These are phyloP conservation scores for Bryoglossum gracile DNA, from an alignment of 495 filamentous ascomycete species.

Conservation along the genomic window DNA sequence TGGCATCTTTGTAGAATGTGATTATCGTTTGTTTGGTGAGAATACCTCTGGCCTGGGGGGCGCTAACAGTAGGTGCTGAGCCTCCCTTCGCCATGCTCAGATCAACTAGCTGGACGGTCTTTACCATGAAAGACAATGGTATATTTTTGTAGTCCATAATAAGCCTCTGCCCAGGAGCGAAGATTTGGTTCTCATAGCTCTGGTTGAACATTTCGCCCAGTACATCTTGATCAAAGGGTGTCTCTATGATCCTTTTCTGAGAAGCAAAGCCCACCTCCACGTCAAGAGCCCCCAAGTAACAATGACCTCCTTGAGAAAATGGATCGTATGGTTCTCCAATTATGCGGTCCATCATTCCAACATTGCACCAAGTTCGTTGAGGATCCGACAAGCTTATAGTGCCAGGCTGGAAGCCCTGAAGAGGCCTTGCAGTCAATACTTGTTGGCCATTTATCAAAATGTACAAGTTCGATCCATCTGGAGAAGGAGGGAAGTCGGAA, in stretches of 20 bases:
- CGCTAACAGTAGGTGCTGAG: slow-evolving; percentile 41
- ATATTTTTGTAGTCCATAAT: slow-evolving; percentile 80
- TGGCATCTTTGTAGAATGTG: slow-evolving; percentile 78
- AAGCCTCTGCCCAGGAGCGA: slow-evolving; percentile 78
- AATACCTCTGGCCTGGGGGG: slow-evolving; percentile 62
- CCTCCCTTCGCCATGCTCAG: slow-evolving; percentile 57
- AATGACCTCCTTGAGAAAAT: slow-evolving; percentile 61
- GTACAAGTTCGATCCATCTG: slow-evolving; percentile 56
- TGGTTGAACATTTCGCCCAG: slow-evolving; percentile 65
- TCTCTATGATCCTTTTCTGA: slow-evolving; percentile 57
- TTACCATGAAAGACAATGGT: slow-evolving; percentile 63
- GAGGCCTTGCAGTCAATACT: slow-evolving; percentile 73
- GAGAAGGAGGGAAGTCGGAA: slow-evolving; percentile 57
- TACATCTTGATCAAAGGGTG: slow-evolving; percentile 75
- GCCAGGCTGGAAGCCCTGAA: slow-evolving; percentile 63
- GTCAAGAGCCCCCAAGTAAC: slow-evolving; percentile 73
- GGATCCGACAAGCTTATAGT: slow-evolving; percentile 77
- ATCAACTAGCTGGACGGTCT: slow-evolving; percentile 76
- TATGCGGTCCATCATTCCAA: slow-evolving; percentile 71
- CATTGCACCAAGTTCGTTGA: slow-evolving; percentile 81
- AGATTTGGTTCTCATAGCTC: slow-evolving; percentile 80
- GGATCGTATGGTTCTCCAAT: slow-evolving; percentile 72
- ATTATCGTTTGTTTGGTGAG: slow-evolving; percentile 69
- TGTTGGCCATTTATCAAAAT: slow-evolving; percentile 61
- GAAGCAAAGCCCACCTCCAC: slow-evolving; percentile 77